Conservation (phyloP, 1,139 yeast species). For the Groenewaldozyma sp. region DNA sequence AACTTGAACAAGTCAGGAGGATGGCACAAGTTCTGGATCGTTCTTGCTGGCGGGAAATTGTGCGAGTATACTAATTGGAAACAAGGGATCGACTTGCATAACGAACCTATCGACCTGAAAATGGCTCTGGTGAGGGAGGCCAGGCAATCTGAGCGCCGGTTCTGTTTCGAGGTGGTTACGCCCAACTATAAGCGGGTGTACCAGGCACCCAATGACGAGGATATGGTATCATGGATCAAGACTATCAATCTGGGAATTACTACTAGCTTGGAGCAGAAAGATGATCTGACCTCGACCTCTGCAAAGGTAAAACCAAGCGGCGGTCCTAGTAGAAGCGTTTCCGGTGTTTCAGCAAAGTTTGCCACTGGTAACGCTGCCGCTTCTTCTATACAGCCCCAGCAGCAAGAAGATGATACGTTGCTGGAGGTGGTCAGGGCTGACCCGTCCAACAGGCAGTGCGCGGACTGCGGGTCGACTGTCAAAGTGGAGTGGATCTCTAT, state of each 20-base stretch:
- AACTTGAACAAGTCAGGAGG: constrained; percentile 56
- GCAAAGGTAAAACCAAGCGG: background rate
- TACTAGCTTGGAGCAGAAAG: constrained; percentile 11
- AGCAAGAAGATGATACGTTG: constrained; percentile 5
- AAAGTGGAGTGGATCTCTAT: constrained; percentile 83
- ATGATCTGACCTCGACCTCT: background rate
- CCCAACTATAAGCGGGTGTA: constrained; percentile 64
- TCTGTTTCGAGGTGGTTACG: constrained; percentile 71
- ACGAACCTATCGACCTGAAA: constrained; percentile 64
- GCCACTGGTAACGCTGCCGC: background rate
- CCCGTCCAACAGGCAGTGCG: constrained; percentile 56
- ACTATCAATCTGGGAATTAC: constrained; percentile 37
- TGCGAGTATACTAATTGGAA: constrained; percentile 79
- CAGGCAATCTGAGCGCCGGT: constrained; percentile 38
- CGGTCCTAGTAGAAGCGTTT: background rate
- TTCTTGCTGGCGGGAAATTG: constrained; percentile 54
- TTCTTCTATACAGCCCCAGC: background rate
- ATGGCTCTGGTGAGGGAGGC: constrained; percentile 55
- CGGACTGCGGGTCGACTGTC: constrained; percentile 63
- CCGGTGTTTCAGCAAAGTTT: background rate
- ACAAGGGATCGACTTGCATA: constrained; percentile 52
- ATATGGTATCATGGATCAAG: constrained; percentile 61
- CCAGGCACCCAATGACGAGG: constrained; percentile 67
- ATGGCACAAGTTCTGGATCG: constrained; percentile 93
- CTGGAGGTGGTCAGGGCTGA: constrained; percentile 26